Base-by-base conservation (phyloP, 257 asterid species). In the Plectranthus barbatus region DNA sequence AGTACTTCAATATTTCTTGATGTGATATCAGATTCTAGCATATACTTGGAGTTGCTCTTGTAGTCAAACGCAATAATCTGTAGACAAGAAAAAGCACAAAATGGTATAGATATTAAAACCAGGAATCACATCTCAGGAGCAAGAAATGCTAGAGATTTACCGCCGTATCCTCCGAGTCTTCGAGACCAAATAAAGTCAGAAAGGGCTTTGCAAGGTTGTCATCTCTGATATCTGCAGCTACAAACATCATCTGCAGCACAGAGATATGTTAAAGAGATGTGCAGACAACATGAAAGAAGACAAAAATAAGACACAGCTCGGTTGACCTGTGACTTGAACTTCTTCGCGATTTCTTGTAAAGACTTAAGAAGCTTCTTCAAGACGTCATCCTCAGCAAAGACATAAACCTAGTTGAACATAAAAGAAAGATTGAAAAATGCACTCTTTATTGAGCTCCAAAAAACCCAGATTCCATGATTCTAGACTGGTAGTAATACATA, bases 201-300 rank as follows among this genome's bases (percentile, higher is more conserved):
- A 83, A 83, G 50, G 99, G 99, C 81, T 93, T 93, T 45, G 90
- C 94, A 40, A 93, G 94, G 71, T 90, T 90, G 51, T 84, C 96
- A 46, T 93, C 97, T 67, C 36, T 63, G 54, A 93, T 72, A 76
- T 92, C 90, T 29, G 77, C 91, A 64, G 77, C 87, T 64, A 83
- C 81, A 62, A 89, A 54, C 95, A 90, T 80, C 62, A 93, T 76
- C 96, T 93, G 94, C 81, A 76, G 57, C 21, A 37, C 6, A 65
- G 59, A 64, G 62, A 52, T 46, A 50, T 68, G 33, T 31, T 65
- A 68, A 51, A 59, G 61, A 70, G 10, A 52, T 14, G 56, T 36
- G 58, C 60, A 17, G 36, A 24, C 31, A 31, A 65, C 37, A 21
- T 15, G 47, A 47, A 44, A 74, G 46, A 56, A 24, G 5, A 53